phyloP scores from a whole-genome alignment of 1,284 basidiomycete genomes.

The Xerocomus amazonicus region DNA sequence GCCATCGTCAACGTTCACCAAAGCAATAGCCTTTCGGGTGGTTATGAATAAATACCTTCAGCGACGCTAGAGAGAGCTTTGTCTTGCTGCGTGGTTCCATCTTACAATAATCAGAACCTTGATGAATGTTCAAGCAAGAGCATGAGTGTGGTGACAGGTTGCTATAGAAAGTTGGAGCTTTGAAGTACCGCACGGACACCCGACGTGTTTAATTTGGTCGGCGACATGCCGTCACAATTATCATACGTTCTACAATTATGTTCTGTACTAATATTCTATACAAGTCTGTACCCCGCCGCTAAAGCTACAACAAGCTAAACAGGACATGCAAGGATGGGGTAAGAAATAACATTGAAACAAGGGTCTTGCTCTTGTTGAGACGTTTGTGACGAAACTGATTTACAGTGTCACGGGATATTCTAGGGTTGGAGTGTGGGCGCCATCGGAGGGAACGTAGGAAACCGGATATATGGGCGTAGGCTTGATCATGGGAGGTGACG shows the following conservation, averaged over 20 bases:
- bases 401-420: neutral
- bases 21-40: neutral
- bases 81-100: constrained; percentile 26
- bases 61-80: constrained; percentile 16
- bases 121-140: neutral
- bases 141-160: neutral
- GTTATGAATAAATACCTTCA: constrained; percentile 26
- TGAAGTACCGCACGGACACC: no score
- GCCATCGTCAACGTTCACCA: constrained; percentile 3
- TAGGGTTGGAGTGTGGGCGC: constrained; percentile 6
- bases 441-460: constrained; percentile 24
- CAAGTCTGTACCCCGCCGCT: neutral
- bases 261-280: neutral
- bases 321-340: constrained; percentile 6
- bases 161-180: no score
- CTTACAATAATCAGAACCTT: neutral
- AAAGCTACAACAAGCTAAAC: constrained; percentile 16
- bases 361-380: neutral
- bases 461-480: constrained; percentile 30
- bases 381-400: neutral
- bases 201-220: no score
- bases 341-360: constrained; percentile 13
- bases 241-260: neutral
- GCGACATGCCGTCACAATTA: no score
- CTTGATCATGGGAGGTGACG: constrained; percentile 23